Percentiles rank a stretch among this genome's conserved stretches.
These are phyloP conservation scores for Plasmodium gaboni DNA, from an alignment of 169 alveolate genomes.

Conservation along the genomic window DNA sequence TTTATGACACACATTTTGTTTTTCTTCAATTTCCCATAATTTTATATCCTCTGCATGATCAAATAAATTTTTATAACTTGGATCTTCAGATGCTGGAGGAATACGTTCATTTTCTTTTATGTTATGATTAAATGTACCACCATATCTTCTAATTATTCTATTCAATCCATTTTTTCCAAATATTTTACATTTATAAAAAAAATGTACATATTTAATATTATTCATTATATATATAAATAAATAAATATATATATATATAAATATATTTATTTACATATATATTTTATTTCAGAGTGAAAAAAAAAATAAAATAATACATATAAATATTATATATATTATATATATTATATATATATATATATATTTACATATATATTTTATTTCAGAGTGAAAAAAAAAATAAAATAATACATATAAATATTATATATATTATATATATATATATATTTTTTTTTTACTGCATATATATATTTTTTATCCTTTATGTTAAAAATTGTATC, in stretches of 20 bases:
- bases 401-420: too few relatives aligned
- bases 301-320: too few relatives aligned
- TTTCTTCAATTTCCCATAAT: slow-evolving; percentile 86
- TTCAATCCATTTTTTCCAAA: slow-evolving; percentile 40
- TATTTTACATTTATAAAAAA: slow-evolving; percentile 32
- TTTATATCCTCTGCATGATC: slow-evolving; percentile 90
- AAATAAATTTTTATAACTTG: slow-evolving; percentile 87
- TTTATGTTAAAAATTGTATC: too few relatives aligned
- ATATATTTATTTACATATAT: background rate
- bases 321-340: too few relatives aligned
- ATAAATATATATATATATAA: background rate
- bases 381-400: too few relatives aligned
- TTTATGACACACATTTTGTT: slow-evolving; percentile 77
- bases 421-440: too few relatives aligned
- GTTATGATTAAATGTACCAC: slow-evolving; percentile 80
- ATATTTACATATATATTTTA: background rate
- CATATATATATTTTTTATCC: too few relatives aligned
- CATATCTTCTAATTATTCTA: slow-evolving; percentile 76
- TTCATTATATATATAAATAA: slow-evolving; percentile 15
- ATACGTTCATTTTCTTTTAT: slow-evolving; percentile 79
- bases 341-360: too few relatives aligned
- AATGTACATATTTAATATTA: slow-evolving; percentile 22
- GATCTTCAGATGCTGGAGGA: slow-evolving; percentile 90
- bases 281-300: too few relatives aligned
- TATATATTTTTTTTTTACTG: too few relatives aligned